Evolutionary conservation across 345 rosid species (phyloP).

Genomic region (Psidium friedrichsthalianum): DNA sequence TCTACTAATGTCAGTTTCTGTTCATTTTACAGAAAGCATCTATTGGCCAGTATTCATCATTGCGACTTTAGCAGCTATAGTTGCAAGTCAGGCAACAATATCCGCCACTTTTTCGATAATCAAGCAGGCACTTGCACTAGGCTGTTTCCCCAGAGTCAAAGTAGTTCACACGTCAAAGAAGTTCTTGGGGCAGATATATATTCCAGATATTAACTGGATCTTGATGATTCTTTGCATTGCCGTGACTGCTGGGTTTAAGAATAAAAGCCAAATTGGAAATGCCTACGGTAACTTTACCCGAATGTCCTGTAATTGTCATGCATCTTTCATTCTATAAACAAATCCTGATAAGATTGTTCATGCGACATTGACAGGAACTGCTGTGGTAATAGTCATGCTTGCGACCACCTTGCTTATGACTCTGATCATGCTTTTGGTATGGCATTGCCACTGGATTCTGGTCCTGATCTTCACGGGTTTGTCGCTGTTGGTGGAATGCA

Average conservation of each 20-base stretch:
- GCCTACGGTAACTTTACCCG: constrained; percentile 8
- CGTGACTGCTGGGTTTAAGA: constrained; percentile 13
- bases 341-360: not conserved
- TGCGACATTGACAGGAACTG: constrained; percentile 6
- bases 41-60: constrained; percentile 20
- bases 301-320: not conserved
- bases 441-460: constrained; percentile 24
- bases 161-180: constrained; percentile 19
- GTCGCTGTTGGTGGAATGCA: constrained; percentile 15
- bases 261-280: constrained; percentile 16
- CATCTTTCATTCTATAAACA: not conserved
- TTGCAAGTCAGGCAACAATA: constrained; percentile 23
- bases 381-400: constrained; percentile 19
- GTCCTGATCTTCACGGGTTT: constrained; percentile 8
- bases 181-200: constrained; percentile 7
- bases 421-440: constrained; percentile 19
- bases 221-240: constrained; percentile 17
- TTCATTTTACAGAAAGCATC: constrained; percentile 9
- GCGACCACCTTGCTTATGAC: constrained; percentile 21
- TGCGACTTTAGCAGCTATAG: constrained; percentile 17
- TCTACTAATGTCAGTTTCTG: not conserved
- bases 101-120: constrained; percentile 18
- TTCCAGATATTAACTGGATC: constrained; percentile 23
- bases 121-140: constrained; percentile 22
- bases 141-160: constrained; percentile 24